A percentile compares a stretch with the other conserved stretches of the same genome.
Evolutionary conservation across 78 protist genomes (phyloP).

Genomic region (Dictyostelium capitatum): DNA sequence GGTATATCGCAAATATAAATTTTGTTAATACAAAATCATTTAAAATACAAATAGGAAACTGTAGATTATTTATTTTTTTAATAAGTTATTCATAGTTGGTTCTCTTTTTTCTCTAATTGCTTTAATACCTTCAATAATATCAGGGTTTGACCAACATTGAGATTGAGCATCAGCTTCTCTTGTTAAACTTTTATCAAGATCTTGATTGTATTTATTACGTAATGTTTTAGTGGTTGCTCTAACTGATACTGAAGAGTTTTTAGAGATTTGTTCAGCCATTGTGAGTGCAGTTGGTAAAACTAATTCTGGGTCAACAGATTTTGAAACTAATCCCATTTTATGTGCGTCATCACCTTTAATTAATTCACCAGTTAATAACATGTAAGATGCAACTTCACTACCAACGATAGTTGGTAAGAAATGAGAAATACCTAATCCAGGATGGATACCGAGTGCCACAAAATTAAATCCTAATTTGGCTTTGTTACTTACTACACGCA

Average conservation of each 20-base stretch:
- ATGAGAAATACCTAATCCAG: constrained; percentile 65
- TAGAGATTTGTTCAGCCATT: constrained; percentile 49
- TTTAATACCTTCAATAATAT: constrained; percentile 57
- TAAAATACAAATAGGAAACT: too few species aligned
- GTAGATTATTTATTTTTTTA: background rate
- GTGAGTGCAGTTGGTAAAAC: background rate
- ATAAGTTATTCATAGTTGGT: constrained; percentile 9
- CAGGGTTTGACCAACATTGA: constrained; percentile 60
- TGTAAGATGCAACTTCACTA: constrained; percentile 51
- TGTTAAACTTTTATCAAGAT: constrained; percentile 66
- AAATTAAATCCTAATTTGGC: constrained; percentile 84
- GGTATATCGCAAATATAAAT: too few species aligned
- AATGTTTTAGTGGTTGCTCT: constrained; percentile 12
- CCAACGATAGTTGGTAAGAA: constrained; percentile 56
- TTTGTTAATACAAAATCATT: too few species aligned
- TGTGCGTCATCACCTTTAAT: constrained; percentile 73
- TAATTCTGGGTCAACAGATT: constrained; percentile 11
- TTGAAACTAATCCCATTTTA: constrained; percentile 55
- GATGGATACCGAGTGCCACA: constrained; percentile 63
- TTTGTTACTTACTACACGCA: constrained; percentile 43
- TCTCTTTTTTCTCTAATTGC: constrained; percentile 61
- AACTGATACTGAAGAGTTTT: constrained; percentile 39
- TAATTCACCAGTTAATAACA: constrained; percentile 77
- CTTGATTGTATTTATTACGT: constrained; percentile 23
- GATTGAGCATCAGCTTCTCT: constrained; percentile 85